A percentile compares a stretch with the other conserved stretches of the same genome.
Evolutionary conservation across 2,329 filamentous ascomycete species (phyloP).

Genomic region (Macroventuria anomochaeta): DNA sequence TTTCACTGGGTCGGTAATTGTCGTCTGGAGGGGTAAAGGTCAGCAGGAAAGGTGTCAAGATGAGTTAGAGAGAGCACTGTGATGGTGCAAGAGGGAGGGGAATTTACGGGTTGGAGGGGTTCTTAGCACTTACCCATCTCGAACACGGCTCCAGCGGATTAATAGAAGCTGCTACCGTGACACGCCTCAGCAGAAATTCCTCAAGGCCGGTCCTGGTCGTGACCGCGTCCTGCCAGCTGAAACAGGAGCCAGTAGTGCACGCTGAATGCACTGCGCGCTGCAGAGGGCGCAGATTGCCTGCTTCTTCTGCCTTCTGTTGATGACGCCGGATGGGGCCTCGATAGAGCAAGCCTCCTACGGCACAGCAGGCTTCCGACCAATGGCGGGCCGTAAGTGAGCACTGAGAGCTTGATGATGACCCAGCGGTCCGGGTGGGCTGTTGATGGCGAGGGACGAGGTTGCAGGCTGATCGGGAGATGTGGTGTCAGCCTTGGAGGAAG

Average conservation of each 20-base stretch:
- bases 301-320: constrained; percentile 42
- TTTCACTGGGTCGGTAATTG: constrained; percentile 34
- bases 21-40: constrained; percentile 31
- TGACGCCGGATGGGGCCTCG: constrained; percentile 40
- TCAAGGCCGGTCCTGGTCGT: constrained; percentile 29
- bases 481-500: constrained; percentile 12
- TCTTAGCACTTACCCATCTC: constrained; percentile 38
- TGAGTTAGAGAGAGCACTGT: constrained; percentile 30
- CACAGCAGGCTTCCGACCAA: constrained; percentile 35
- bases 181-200: constrained; percentile 31
- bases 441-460: constrained; percentile 19
- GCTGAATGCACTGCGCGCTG: constrained; percentile 34
- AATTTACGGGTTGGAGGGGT: constrained; percentile 25
- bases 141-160: constrained; percentile 27
- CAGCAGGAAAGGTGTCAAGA: constrained; percentile 28
- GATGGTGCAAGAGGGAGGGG: constrained; percentile 30
- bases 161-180: constrained; percentile 36
- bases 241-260: constrained; percentile 36
- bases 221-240: constrained; percentile 38
- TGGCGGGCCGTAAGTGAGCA: constrained; percentile 30
- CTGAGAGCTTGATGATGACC: constrained; percentile 33
- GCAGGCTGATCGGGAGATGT: constrained; percentile 16
- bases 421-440: constrained; percentile 28
- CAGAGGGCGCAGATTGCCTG: constrained; percentile 40
- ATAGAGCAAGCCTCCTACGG: constrained; percentile 40